phyloP scores from a whole-genome alignment of 2,329 filamentous ascomycete genomes.

The Daldinia sp. region DNA sequence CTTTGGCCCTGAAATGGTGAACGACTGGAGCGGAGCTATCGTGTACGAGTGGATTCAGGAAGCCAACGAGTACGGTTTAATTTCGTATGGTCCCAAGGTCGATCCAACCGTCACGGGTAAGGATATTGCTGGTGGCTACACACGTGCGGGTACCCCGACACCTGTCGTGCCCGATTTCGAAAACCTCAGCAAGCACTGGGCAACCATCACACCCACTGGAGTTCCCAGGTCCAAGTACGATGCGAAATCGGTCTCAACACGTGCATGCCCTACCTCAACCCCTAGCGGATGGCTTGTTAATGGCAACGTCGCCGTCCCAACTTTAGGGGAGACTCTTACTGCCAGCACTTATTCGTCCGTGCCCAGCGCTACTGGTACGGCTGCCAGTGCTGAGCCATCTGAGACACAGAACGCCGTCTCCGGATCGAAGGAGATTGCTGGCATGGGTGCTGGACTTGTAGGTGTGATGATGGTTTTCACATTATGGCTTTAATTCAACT shows the following conservation, averaged over 20 bases:
- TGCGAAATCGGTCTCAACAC: constrained; percentile 65
- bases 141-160: constrained; percentile 75
- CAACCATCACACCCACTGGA: constrained; percentile 73
- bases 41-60: constrained; percentile 93
- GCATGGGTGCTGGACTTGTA: constrained; percentile 58
- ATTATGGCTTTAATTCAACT: constrained; percentile 54
- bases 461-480: constrained; percentile 62
- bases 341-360: constrained; percentile 45
- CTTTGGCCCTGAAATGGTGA: constrained; percentile 76
- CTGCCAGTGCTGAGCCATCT: constrained; percentile 39
- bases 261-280: constrained; percentile 75
- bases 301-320: constrained; percentile 74
- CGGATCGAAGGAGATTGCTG: constrained; percentile 57
- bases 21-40: constrained; percentile 77
- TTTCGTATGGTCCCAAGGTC: constrained; percentile 74
- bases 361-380: constrained; percentile 45
- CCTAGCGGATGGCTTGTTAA: constrained; percentile 75
- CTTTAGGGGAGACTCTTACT: constrained; percentile 64
- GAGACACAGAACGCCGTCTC: constrained; percentile 54
- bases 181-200: constrained; percentile 81
- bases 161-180: constrained; percentile 79
- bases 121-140: constrained; percentile 69
- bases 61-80: constrained; percentile 81
- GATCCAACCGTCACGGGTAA: constrained; percentile 62
- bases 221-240: constrained; percentile 72